Percentiles rank a stretch among this genome's conserved stretches.
phyloP scores from a whole-genome alignment of 78 protist genomes.

The Salpingoeca rosetta region DNA sequence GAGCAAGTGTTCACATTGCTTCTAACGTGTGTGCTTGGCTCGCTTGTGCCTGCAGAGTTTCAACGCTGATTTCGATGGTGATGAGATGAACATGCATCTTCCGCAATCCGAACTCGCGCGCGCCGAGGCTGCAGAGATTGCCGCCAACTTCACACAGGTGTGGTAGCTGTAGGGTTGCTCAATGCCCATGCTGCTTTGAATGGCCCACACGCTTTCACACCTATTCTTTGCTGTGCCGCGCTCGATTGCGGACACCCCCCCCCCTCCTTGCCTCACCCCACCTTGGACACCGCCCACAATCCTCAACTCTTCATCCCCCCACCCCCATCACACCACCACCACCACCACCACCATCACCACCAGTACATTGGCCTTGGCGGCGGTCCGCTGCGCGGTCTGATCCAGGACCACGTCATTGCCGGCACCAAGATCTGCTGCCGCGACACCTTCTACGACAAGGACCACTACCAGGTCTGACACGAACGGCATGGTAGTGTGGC shows the following conservation, averaged over 20 bases:
- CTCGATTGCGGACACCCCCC: no score
- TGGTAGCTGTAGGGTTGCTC: no score
- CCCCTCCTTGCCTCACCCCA: no score
- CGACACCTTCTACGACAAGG: slow-evolving; percentile 70
- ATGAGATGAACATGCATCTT: slow-evolving; percentile 97
- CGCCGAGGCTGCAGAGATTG: slow-evolving; percentile 75
- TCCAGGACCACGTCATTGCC: slow-evolving; percentile 96
- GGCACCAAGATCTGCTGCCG: slow-evolving; percentile 78
- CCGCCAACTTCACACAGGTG: slow-evolving; percentile 37
- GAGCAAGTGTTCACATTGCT: no score
- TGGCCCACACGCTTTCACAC: no score
- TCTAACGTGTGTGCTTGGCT: no score
- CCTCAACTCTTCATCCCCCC: no score
- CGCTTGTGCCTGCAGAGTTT: slow-evolving; percentile 49
- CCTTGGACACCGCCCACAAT: no score
- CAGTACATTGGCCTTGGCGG: slow-evolving; percentile 91
- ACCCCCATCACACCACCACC: no score
- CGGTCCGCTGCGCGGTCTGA: slow-evolving; percentile 95
- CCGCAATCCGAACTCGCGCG: slow-evolving; percentile 66
- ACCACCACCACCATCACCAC: slow-evolving; percentile 24
- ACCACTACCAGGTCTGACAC: slow-evolving; percentile 18
- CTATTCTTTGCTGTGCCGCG: no score
- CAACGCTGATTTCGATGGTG: slow-evolving; percentile 99
- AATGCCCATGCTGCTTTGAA: no score
- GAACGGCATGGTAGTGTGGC: no score